Base-by-base conservation (phyloP, 2,329 filamentous ascomycete species). In the Colletotrichum spinosum region DNA sequence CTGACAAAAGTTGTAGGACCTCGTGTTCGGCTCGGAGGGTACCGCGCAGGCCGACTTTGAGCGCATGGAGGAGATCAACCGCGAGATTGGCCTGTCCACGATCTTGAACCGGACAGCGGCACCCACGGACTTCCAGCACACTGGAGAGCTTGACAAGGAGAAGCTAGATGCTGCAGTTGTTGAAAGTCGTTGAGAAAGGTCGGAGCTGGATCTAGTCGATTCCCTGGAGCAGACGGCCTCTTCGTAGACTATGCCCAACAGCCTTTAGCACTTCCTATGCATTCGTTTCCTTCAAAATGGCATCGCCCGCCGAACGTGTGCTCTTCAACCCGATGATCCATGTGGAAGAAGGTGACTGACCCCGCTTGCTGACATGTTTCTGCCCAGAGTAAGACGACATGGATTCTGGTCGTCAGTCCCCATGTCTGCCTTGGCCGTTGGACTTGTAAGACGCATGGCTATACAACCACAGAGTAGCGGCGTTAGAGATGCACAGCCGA, bases 51-150 rank as follows among this genome's bases (percentile, higher is more conserved):
- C 88, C 2, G 90, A 93, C 72, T 82, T 85, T 57, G 88, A 91
- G 76, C 84, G 90, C 35, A 92, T 92, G 88, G 83, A 84, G n/a
- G 87, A 90, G 74, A 92, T 93, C 71, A 90, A 92, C 73, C 78
- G 80, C 38, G 90, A 92, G 70, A 88, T 93, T 67, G 91, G 91
- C 0, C 78, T 92, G 2, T 80, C 74, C 1, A 75, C 76, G 9
- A 48, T 63, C 7, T 41, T 66, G 35, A 66, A 66, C 35, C 58
- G 52, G 3, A 25, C 39, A 8, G 52, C 41, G 3, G 52, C 52
- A 1, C 33, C 25, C 13, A 34, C 46, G 2, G 52, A 38, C 7
- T 41, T 49, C n/a, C 54, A 55, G n/a, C 46, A 49, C 11, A 56
- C 48, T 11, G 41, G 35, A 11, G 48, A 53, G 2, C 7, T 62